Percentiles rank a stretch among this genome's conserved stretches.
Conservation (phyloP, 164 flowering plant species). For the Chimonanthus salicifolius region DNA sequence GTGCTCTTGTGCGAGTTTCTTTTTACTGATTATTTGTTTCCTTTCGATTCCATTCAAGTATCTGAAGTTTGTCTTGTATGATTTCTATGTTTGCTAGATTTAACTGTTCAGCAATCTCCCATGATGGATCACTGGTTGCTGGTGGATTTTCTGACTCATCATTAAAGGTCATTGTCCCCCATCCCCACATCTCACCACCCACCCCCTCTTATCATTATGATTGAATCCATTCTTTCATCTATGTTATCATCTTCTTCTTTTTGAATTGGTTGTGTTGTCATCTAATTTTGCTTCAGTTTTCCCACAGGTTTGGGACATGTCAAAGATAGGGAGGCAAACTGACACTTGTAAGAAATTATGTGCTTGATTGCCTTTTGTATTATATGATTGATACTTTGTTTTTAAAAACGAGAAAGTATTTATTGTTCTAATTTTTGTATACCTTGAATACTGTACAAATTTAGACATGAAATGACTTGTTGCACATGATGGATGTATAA, state of each 20-base stretch:
- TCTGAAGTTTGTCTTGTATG: conserved; percentile 10
- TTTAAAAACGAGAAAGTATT: no score
- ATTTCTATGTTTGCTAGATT: conserved; percentile 35
- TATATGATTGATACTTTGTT: not conserved
- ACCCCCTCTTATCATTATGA: no score
- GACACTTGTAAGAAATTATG: conserved; percentile 42
- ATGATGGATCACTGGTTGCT: conserved; percentile 94
- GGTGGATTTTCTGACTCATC: conserved; percentile 99
- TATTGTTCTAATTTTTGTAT: no score
- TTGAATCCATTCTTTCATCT: not conserved
- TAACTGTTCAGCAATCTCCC: conserved; percentile 87
- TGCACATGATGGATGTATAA: no score
- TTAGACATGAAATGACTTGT: no score
- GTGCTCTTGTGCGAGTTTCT: not conserved
- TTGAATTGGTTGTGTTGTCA: not conserved
- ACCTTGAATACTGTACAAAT: no score
- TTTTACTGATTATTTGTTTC: not conserved
- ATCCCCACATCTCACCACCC: not conserved
- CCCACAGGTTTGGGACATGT: conserved; percentile 96
- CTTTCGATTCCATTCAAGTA: not conserved
- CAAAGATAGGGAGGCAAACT: conserved; percentile 73
- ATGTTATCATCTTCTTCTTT: not conserved
- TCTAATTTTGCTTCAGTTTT: conserved; percentile 2
- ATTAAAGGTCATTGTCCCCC: conserved; percentile 49
- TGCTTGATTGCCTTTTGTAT: not conserved